Conservation (phyloP, 768 basidiomycete species). For the Pulveroboletus sp. region DNA sequence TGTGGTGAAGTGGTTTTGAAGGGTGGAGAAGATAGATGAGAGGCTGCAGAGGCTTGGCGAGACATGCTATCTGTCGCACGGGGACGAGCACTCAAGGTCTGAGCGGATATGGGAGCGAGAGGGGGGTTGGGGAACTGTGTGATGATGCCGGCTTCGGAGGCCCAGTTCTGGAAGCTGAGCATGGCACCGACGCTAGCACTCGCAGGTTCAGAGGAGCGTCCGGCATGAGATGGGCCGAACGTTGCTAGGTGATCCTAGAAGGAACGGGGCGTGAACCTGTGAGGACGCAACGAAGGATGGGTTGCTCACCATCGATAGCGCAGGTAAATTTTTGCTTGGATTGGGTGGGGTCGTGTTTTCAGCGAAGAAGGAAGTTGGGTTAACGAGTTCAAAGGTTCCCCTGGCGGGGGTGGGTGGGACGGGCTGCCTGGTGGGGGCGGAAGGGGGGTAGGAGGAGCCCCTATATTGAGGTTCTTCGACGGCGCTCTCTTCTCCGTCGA, state of each 20-base stretch:
- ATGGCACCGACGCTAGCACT: slow-evolving; percentile 8
- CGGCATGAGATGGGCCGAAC: slow-evolving; percentile 22
- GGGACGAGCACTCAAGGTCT: slow-evolving; percentile 16
- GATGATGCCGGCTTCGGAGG: slow-evolving; percentile 27
- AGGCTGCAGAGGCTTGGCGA: slow-evolving; percentile 26
- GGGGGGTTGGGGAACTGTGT: slow-evolving; percentile 8
- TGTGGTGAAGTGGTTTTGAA: slow-evolving; percentile 22
- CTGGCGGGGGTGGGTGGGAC: slow-evolving; percentile 20
- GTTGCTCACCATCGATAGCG: slow-evolving; percentile 28
- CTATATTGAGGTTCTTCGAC: slow-evolving; percentile 16
- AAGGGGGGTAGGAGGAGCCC: not conserved
- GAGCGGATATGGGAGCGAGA: slow-evolving; percentile 1
- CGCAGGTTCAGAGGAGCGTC: slow-evolving; percentile 17
- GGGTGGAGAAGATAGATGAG: slow-evolving; percentile 19
- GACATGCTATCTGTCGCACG: slow-evolving; percentile 29
- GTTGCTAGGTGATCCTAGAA: slow-evolving; percentile 28
- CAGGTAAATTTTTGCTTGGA: slow-evolving; percentile 26
- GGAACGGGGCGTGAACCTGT: slow-evolving; percentile 1
- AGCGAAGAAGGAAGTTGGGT: slow-evolving; percentile 25
- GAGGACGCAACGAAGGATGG: not conserved
- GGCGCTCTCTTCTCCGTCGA: slow-evolving; percentile 19
- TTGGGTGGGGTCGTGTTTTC: slow-evolving; percentile 18
- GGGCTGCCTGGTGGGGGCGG: slow-evolving; percentile 9
- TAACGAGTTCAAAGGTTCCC: slow-evolving; percentile 25
- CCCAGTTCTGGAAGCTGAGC: slow-evolving; percentile 29